A percentile compares a stretch with the other conserved stretches of the same genome.
Conservation (phyloP, 2,329 filamentous ascomycete genomes). For the Scorias spongiosa region DNA sequence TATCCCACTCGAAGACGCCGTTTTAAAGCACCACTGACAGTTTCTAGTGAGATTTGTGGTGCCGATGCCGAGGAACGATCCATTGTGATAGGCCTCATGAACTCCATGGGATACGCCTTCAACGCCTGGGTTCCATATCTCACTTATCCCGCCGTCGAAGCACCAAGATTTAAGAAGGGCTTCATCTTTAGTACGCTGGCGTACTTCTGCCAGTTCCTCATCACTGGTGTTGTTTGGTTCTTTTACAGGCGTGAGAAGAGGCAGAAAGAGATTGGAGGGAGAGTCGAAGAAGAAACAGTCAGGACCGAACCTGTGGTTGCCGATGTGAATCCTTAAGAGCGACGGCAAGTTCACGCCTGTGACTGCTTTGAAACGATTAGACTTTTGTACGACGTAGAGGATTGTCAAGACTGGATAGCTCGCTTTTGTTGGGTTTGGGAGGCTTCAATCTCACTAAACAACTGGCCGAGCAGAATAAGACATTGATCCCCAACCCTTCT, state of each 20-base stretch:
- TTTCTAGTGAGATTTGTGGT: constrained; percentile 33
- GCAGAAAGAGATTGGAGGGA: constrained; percentile 1
- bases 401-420: no score
- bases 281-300: not conserved
- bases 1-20: no score
- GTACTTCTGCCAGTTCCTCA: constrained; percentile 10
- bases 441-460: no score
- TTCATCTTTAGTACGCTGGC: constrained; percentile 11
- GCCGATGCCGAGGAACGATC: constrained; percentile 50
- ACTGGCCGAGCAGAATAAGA: no score
- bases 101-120: constrained; percentile 53
- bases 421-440: no score
- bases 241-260: constrained; percentile 9
- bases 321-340: no score
- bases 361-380: no score
- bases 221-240: constrained; percentile 11
- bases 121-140: constrained; percentile 49
- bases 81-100: constrained; percentile 51
- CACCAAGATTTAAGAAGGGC: constrained; percentile 10
- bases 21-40: no score
- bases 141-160: constrained; percentile 10
- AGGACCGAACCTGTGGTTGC: no score
- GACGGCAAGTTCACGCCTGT: no score
- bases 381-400: no score
- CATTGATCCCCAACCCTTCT: no score